Percentiles rank a stretch among this genome's conserved stretches.
phyloP scores from a whole-genome alignment of 2,329 filamentous ascomycete genomes.

The Monascus ruber region DNA sequence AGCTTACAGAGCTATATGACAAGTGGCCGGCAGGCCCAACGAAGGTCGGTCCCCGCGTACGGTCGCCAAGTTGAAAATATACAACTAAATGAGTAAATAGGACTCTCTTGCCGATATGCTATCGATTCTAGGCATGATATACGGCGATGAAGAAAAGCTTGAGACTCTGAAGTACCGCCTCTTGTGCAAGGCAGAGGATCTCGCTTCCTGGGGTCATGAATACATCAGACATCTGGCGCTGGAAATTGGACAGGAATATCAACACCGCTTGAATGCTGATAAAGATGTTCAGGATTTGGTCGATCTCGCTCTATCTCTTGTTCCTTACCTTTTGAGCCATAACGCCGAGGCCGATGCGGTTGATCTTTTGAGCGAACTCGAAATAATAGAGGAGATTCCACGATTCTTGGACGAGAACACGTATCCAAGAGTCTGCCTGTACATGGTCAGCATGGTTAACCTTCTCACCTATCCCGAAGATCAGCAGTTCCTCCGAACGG shows the following conservation, averaged over 20 bases:
- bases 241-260: conserved; percentile 91
- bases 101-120: conserved; percentile 81
- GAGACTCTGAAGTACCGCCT: conserved; percentile 95
- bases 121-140: conserved; percentile 97
- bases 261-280: conserved; percentile 74
- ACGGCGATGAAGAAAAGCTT: conserved; percentile 88
- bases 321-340: conserved; percentile 91
- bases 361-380: conserved; percentile 89
- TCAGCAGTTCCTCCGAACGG: conserved; percentile 83
- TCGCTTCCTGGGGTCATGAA: conserved; percentile 96
- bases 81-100: conserved; percentile 22
- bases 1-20: conserved; percentile 76
- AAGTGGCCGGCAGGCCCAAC: conserved; percentile 74
- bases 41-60: conserved; percentile 49
- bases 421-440: conserved; percentile 83
- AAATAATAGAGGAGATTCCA: conserved; percentile 88
- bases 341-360: conserved; percentile 98
- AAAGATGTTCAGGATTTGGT: conserved; percentile 74
- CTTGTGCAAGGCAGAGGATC: conserved; percentile 78
- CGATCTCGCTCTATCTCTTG: conserved; percentile 69
- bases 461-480: conserved; percentile 96
- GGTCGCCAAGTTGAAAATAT: neutral
- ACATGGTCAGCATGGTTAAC: conserved; percentile 99
- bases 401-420: conserved; percentile 89
- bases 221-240: conserved; percentile 92